Conservation (phyloP, 2,329 filamentous ascomycete species). For the Hymenoscyphus infarciens region DNA sequence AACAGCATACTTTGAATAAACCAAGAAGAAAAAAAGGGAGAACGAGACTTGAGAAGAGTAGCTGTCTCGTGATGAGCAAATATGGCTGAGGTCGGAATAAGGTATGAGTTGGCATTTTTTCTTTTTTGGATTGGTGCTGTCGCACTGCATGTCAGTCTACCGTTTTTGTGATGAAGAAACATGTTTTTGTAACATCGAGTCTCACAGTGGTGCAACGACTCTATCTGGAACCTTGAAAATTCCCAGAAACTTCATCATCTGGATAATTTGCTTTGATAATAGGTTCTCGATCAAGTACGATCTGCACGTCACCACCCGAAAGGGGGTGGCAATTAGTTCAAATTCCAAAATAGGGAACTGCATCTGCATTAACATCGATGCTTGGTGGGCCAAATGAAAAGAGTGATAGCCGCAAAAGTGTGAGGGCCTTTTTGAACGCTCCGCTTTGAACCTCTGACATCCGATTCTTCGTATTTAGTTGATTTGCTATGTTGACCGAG, state of each 20-base stretch:
- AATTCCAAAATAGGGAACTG: not conserved
- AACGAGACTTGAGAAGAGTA: not conserved
- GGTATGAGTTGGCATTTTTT: conserved; percentile 9
- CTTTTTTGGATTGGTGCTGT: conserved; percentile 1
- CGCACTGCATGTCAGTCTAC: conserved; percentile 4
- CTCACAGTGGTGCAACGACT: not conserved
- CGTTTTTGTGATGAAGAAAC: conserved; percentile 3
- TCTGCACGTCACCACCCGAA: not conserved
- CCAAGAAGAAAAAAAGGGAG: not conserved
- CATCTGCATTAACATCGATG: not conserved
- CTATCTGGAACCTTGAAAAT: not conserved
- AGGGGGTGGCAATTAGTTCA: not conserved
- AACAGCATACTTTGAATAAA: not conserved
- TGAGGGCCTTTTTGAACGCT: too few relatives aligned
- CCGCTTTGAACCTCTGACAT: too few relatives aligned
- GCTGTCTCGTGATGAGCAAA: conserved; percentile 1
- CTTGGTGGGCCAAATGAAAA: not conserved
- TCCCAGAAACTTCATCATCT: not conserved
- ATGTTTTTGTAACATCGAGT: not conserved
- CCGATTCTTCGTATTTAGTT: too few relatives aligned
- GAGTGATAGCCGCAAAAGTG: too few relatives aligned
- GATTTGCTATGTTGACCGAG: not conserved
- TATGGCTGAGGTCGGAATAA: conserved; percentile 8
- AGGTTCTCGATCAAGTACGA: not conserved
- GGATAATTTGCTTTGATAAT: not conserved